Base-by-base conservation (phyloP, 2,329 filamentous ascomycete genomes). In the Xylaria sp. region DNA sequence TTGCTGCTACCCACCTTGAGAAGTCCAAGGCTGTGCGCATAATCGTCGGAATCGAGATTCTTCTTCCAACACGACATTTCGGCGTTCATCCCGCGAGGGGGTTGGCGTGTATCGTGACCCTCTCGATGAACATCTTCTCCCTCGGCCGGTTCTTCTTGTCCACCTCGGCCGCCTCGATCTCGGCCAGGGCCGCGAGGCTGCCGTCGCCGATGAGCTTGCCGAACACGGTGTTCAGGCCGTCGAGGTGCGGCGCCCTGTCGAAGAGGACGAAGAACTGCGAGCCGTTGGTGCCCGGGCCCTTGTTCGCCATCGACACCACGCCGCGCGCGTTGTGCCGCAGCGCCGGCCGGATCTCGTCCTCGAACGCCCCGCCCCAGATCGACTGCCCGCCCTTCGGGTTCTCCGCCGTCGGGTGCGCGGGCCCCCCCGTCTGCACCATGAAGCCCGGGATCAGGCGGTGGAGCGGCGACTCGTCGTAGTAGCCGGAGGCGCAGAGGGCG, bases 221-320 rank as follows among this genome's bases (percentile, higher is more conserved):
- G 73, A 95, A 93, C 1, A 93, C 87, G 0, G 90, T 92, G 69
- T 94, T 94, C 69, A 91, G 83, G 4, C 90, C 90, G 70, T 94
- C 91, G 39, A 95, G 76, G 74, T 94, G 91, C 37, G 89, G 83
- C 21, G 90, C 89, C 61, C 89, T 85, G 55, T 88, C 88, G 63
- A 92, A 88, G 1, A 87, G 85, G 56, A 94, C 78, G 71, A 92
- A 95, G 74, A 94, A 95, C 70, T 95, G 90, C 44, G 84, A 88
- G 16, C 86, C 88, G 67, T 92, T 92, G 39, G 87, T 89, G 20
- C 79, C 81, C 1, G 86, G 85, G 0, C 89, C 88, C 66, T 88
- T 89, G 73, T 92, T 92, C 16, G 89, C 89, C 89, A 92, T 92
- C 63, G 86, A 88, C 18, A 92, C 77, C 45, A 90, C 80, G 24